A percentile compares a stretch with the other conserved stretches of the same genome.
Evolutionary conservation across 768 basidiomycete genomes (phyloP).

Genomic region (Pholiota conissans): DNA sequence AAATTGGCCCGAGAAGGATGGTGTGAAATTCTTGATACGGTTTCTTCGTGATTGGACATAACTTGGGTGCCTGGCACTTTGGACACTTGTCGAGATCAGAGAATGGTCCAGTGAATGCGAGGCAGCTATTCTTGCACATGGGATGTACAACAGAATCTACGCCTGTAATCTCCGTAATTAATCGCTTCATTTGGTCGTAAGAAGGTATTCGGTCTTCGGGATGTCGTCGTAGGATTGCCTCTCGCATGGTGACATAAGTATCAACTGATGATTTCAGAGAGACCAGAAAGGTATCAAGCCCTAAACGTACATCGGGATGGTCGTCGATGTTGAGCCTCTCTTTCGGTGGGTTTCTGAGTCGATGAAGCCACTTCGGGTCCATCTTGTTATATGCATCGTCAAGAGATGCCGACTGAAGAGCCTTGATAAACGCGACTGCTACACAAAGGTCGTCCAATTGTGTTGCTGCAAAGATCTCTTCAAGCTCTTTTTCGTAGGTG

Average conservation of each 20-base stretch:
- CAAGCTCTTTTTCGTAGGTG: constrained; percentile 1
- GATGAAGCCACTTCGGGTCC: constrained; percentile 15
- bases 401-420: constrained; percentile 23
- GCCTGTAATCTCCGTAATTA: constrained; percentile 28
- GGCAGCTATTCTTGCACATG: too few species aligned
- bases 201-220: constrained; percentile 28
- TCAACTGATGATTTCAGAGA: constrained; percentile 14
- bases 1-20: constrained; percentile 19
- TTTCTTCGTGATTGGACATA: constrained; percentile 13
- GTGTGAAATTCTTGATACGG: constrained; percentile 17
- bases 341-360: constrained; percentile 22
- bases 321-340: constrained; percentile 1
- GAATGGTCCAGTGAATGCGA: too few species aligned
- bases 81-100: too few species aligned
- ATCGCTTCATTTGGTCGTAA: constrained; percentile 23
- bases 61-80: constrained; percentile 9
- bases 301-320: constrained; percentile 18
- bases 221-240: constrained; percentile 11
- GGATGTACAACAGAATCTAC: constrained; percentile 30
- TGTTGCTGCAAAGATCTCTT: constrained; percentile 1
- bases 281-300: constrained; percentile 15
- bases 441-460: constrained; percentile 1
- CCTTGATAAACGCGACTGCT: constrained; percentile 18
- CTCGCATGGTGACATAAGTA: too few species aligned
- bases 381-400: constrained; percentile 21